These are phyloP conservation scores for Xylariaceae sp. DNA, from an alignment of 2,329 filamentous ascomycete genomes.

Conservation along the genomic window DNA sequence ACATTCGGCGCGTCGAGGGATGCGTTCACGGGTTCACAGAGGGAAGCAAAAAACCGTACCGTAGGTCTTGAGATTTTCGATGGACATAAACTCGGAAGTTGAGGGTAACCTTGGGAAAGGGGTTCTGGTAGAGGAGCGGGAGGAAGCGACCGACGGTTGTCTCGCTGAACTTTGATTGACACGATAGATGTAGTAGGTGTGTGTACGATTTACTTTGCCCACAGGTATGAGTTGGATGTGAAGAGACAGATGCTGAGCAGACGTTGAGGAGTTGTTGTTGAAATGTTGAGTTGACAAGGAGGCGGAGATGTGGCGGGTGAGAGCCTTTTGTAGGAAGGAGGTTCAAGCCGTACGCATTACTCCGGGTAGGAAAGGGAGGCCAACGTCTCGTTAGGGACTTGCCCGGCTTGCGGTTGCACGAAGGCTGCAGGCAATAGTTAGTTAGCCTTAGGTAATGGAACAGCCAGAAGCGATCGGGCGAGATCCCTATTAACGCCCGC, in stretches of 20 bases:
- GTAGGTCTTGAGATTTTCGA: slow-evolving; percentile 97
- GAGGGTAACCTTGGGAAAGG: slow-evolving; percentile 52
- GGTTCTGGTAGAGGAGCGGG: slow-evolving; percentile 38
- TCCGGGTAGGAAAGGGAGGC: not conserved
- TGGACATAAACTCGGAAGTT: slow-evolving; percentile 93
- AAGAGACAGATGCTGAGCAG: slow-evolving; percentile 13
- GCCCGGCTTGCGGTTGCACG: not conserved
- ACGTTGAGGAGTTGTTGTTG: slow-evolving; percentile 18
- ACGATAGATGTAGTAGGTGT: slow-evolving; percentile 7
- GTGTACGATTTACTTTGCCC: not conserved
- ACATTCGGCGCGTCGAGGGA: not conserved
- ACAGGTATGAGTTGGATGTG: slow-evolving; percentile 9
- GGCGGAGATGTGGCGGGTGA: not conserved
- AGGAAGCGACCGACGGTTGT: slow-evolving; percentile 49
- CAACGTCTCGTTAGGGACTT: not conserved
- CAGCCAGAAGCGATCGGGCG: too few species aligned
- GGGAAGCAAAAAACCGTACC: slow-evolving; percentile 50
- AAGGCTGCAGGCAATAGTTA: not conserved
- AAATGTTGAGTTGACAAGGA: slow-evolving; percentile 1
- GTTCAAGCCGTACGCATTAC: not conserved
- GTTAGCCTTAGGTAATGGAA: too few species aligned
- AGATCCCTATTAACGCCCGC: too few species aligned
- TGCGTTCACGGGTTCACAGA: not conserved
- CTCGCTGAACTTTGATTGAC: slow-evolving; percentile 39
- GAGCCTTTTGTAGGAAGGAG: not conserved